Conservation (phyloP, 345 rosid genomes). For the Litchi chinensis region DNA sequence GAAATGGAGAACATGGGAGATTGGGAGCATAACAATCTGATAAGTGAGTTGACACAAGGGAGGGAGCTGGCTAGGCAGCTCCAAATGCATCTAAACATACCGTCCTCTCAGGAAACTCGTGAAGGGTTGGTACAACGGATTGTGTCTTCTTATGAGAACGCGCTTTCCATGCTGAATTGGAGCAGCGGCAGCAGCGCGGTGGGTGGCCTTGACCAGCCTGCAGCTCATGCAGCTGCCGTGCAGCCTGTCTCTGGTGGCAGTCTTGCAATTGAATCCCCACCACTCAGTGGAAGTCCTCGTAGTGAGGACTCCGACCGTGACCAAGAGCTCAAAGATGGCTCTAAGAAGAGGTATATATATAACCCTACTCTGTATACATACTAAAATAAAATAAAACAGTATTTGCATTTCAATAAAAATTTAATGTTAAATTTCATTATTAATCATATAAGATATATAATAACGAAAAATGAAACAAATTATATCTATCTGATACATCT, state of each 20-base stretch:
- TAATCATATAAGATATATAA: too few relatives aligned
- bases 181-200: conserved; percentile 15
- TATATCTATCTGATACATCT: background rate
- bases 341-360: conserved; percentile 38
- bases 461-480: too few relatives aligned
- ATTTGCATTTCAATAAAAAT: background rate
- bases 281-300: conserved; percentile 54
- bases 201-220: conserved; percentile 4
- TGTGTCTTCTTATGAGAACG: conserved; percentile 57
- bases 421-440: too few relatives aligned
- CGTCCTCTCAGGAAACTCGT: conserved; percentile 51
- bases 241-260: conserved; percentile 12
- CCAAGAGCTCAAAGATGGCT: conserved; percentile 33
- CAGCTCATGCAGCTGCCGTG: conserved; percentile 1
- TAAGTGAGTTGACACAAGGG: conserved; percentile 60
- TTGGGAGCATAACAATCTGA: conserved; percentile 53
- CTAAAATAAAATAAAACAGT: too few relatives aligned
- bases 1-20: conserved; percentile 48
- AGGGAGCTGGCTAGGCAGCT: conserved; percentile 63
- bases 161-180: conserved; percentile 53
- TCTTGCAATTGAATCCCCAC: conserved; percentile 38
- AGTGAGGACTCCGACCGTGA: conserved; percentile 74
- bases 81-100: conserved; percentile 37
- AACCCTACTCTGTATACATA: too few relatives aligned
- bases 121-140: conserved; percentile 53